Percentiles rank a stretch among this genome's conserved stretches.
These are phyloP conservation scores for Aspergillus bertholletiae DNA, from an alignment of 495 filamentous ascomycete species.

Conservation along the genomic window DNA sequence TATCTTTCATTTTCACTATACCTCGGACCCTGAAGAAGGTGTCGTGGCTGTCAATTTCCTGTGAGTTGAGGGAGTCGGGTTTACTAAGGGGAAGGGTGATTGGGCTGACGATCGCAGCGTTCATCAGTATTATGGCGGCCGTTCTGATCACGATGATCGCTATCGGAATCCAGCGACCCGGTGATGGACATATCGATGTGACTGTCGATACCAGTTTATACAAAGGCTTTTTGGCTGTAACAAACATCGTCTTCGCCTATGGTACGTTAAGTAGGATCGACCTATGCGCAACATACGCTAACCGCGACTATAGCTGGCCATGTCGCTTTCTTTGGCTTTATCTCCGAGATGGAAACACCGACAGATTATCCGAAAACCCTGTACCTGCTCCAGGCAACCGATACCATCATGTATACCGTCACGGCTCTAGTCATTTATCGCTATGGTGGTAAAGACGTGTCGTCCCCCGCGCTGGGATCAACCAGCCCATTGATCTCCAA, in stretches of 20 bases:
- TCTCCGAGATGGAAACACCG: constrained; percentile 69
- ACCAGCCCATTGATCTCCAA: constrained; percentile 59
- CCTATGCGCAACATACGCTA: too few species aligned
- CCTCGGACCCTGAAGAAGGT: constrained; percentile 61
- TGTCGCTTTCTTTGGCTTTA: constrained; percentile 69
- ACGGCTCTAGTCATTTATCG: constrained; percentile 65
- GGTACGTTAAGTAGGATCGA: constrained; percentile 20
- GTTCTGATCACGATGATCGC: constrained; percentile 71
- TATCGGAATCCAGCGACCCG: constrained; percentile 50
- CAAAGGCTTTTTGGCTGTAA: constrained; percentile 57
- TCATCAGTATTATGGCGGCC: constrained; percentile 29
- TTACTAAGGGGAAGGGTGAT: too few species aligned
- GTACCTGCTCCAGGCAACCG: constrained; percentile 54
- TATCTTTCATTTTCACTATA: constrained; percentile 59
- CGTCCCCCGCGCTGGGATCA: constrained; percentile 65
- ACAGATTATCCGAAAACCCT: constrained; percentile 61
- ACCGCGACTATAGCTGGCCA: constrained; percentile 46
- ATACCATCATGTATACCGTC: constrained; percentile 63
- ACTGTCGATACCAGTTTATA: constrained; percentile 29
- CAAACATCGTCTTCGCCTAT: constrained; percentile 72
- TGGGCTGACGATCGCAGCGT: too few species aligned
- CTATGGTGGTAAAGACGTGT: constrained; percentile 62
- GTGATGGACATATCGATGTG: constrained; percentile 22
- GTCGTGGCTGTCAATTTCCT: constrained; percentile 59
- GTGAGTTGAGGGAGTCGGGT: too few species aligned